Evolutionary conservation across 176 grass and related monocot species (phyloP), one percentile per base, ranked within the genome.

Genomic region (Luzula sylvatica): DNA sequence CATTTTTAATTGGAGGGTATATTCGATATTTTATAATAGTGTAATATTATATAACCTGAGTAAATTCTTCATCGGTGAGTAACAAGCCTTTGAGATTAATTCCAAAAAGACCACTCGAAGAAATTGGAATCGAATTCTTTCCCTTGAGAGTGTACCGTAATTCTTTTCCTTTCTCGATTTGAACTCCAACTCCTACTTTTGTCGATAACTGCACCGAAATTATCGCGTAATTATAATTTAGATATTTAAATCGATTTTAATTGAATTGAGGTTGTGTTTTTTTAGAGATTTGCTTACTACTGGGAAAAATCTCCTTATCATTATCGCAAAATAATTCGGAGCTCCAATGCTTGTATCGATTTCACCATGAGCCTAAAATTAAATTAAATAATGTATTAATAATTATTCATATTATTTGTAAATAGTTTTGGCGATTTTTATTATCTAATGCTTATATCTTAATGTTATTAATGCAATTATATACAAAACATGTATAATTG

Each of bases 361-460:
- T 67, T 96, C 90, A 40, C 29, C 90, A 42, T 96, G 80, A 65
- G 80, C 84, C 90, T 96, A 35, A 35, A 35, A 35, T 35, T 2
- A 35, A n/a, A n/a, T n/a, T n/a, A n/a, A n/a, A n/a, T n/a, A n/a
- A n/a, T n/a, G n/a, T n/a, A n/a, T n/a, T 35, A 9, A 35, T 35
- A 35, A 35, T 35, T 4, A 35, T 35, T 35, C 5, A 35, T 35
- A 35, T 35, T n/a, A n/a, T n/a, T n/a, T n/a, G n/a, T n/a, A n/a
- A n/a, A n/a, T n/a, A n/a, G n/a, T n/a, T n/a, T n/a, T n/a, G n/a
- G n/a, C n/a, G n/a, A n/a, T n/a, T n/a, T n/a, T n/a, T n/a, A n/a
- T n/a, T n/a, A n/a, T n/a, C n/a, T n/a, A n/a, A n/a, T n/a, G n/a
- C n/a, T n/a, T n/a, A n/a, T n/a, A n/a, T n/a, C n/a, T n/a, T n/a